Percentiles rank a stretch among this genome's conserved stretches.
Evolutionary conservation across 768 basidiomycete species (phyloP).

Genomic region (Mycena albidolilacea): DNA sequence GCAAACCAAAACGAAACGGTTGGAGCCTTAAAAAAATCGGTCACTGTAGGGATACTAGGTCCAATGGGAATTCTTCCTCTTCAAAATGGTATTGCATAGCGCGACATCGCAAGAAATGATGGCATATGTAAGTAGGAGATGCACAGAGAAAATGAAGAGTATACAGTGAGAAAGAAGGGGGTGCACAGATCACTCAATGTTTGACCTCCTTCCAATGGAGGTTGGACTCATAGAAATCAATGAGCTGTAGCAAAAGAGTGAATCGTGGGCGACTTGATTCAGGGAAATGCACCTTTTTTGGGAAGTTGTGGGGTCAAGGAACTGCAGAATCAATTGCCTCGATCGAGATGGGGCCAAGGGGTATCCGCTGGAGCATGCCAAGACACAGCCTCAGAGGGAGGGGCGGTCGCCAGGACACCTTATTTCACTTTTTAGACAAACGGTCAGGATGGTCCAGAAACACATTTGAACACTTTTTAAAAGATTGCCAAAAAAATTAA

Average conservation of each 20-base stretch:
- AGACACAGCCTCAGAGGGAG: too few species aligned
- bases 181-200: neutral
- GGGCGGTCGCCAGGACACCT: too few species aligned
- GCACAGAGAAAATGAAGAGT: neutral
- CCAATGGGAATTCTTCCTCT: conserved; percentile 13
- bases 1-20: too few species aligned
- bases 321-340: too few species aligned
- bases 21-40: too few species aligned
- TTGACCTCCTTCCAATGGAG: conserved; percentile 67
- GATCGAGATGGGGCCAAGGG: too few species aligned
- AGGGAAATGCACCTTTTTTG: conserved; percentile 66
- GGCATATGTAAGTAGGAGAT: neutral
- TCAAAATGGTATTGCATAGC: neutral
- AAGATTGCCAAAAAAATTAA: too few species aligned
- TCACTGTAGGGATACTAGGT: neutral
- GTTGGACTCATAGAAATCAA: conserved; percentile 78
- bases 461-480: too few species aligned
- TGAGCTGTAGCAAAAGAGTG: conserved; percentile 57
- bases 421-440: too few species aligned
- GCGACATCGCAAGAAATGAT: neutral
- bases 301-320: too few species aligned
- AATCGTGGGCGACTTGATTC: conserved; percentile 3
- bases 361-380: too few species aligned
- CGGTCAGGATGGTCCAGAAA: too few species aligned
- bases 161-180: neutral